Evolutionary conservation across 352 stramenopile species (phyloP), one percentile per base, ranked within the genome.

Genomic region (Phytophthora quininea): DNA sequence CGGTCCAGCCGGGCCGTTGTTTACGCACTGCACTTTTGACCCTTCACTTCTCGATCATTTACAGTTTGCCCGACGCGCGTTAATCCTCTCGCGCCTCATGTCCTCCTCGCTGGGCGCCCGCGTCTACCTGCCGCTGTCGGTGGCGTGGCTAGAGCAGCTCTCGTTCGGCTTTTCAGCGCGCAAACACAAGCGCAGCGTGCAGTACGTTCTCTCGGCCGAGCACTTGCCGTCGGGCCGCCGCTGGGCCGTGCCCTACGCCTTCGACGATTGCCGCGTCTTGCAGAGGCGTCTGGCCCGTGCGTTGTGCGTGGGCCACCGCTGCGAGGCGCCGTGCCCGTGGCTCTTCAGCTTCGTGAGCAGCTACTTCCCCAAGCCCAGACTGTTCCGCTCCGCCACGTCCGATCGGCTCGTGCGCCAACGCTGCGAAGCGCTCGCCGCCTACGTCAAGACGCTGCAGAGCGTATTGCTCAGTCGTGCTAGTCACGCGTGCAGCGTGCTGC

Each of bases 381-480:
- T 69, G 4, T 71, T 72, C 38, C 55, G 55, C n/a, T 74, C 54
- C 29, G 35, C 47, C n/a, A 54, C 58, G 27, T 72, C 52, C 29
- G 59, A 59, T 19, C 62, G 55, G 3, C 63, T 80, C 35, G 60
- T 80, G 40, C 32, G 65, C 14, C 61, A 67, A 47, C 60, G 73
- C 27, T 62, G 69, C 37, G 54, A 74, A 8, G 63, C 69, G 19
- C 62, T 84, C n/a, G 35, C 60, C 14, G 43, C 49, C 14, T 80
- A 74, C 53, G n/a, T 84, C 27, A 60, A 64, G 35, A 79, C 71
- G 32, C 60, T 82, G 43, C 74, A 74, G 24, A 62, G 27, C 11
- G 53, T 55, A 19, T 58, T 79, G 37, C 50, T 79, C 4, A 78
- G 58, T 49, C 52, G 59, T 4, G 38, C 55, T 19, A 82, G 76